phyloP scores from a whole-genome alignment of 306 rosid genomes.

The Hippophae rhamnoides region DNA sequence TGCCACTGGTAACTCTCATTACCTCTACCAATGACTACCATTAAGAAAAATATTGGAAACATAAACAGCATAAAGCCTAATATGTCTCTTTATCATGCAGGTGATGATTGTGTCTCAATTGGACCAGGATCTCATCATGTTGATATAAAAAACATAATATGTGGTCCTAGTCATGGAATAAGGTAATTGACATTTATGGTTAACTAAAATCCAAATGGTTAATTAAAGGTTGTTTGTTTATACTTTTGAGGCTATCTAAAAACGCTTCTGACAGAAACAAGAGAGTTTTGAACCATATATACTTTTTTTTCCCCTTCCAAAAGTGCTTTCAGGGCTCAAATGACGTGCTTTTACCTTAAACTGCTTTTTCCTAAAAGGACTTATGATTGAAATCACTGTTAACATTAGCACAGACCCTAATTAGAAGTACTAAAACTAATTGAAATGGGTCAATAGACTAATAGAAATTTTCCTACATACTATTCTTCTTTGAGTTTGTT shows the following conservation, averaged over 20 bases:
- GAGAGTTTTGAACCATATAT: background rate
- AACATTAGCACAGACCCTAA: too few species aligned
- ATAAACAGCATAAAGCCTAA: too few species aligned
- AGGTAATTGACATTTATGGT: constrained; percentile 23
- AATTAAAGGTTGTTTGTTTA: too few species aligned
- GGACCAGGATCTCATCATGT: constrained; percentile 47
- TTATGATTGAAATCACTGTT: too few species aligned
- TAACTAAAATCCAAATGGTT: background rate
- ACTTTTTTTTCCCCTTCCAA: background rate
- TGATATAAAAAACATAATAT: constrained; percentile 42
- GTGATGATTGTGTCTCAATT: constrained; percentile 54
- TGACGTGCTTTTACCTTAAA: too few species aligned
- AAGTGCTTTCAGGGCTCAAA: background rate
- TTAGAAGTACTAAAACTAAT: too few species aligned
- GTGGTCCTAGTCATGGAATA: constrained; percentile 66
- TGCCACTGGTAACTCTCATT: constrained; percentile 23
- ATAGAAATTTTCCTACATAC: too few species aligned
- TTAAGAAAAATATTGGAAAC: too few species aligned
- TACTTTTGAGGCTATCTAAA: background rate
- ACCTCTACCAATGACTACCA: too few species aligned
- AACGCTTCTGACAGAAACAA: background rate
- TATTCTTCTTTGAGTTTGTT: too few species aligned
- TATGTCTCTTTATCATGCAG: background rate
- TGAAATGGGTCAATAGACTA: too few species aligned
- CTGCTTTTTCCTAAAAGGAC: too few species aligned